These are phyloP conservation scores for Mallotus nudiflorus DNA, from an alignment of 345 rosid species.

Conservation along the genomic window DNA sequence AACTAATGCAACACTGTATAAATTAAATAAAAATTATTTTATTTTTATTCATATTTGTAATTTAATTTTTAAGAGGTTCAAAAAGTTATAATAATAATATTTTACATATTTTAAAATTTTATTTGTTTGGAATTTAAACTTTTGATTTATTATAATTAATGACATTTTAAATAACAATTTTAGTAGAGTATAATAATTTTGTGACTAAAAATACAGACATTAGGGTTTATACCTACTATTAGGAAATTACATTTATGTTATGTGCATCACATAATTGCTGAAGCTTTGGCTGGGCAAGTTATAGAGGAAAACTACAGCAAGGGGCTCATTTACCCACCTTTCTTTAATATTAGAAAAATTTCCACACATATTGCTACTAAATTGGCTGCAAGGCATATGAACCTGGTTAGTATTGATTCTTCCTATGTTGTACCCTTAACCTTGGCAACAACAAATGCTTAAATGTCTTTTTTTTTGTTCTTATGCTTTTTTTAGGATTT, in stretches of 20 bases:
- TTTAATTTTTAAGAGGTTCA: no score
- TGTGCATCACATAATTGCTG: slow-evolving; percentile 52
- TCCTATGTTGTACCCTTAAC: no score
- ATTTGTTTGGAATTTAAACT: no score
- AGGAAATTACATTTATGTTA: neutral
- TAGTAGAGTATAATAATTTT: neutral
- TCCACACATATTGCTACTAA: slow-evolving; percentile 86
- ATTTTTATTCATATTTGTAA: no score
- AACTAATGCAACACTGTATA: no score
- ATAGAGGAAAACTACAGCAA: slow-evolving; percentile 58
- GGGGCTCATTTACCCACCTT: slow-evolving; percentile 88
- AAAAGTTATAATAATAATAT: no score
- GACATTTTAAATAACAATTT: no score
- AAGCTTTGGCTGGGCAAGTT: slow-evolving; percentile 85
- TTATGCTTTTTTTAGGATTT: slow-evolving; percentile 49
- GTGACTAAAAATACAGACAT: neutral
- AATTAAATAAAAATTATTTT: no score
- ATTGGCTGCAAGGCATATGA: slow-evolving; percentile 92
- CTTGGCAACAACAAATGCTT: neutral
- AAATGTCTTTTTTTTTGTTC: neutral
- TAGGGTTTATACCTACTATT: no score
- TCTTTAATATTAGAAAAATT: slow-evolving; percentile 77
- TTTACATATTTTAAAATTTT: no score
- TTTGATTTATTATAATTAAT: no score
- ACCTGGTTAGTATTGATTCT: slow-evolving; percentile 56